phyloP scores from a whole-genome alignment of 805 yeast species.

The Helenozyma rhizophorensis region DNA sequence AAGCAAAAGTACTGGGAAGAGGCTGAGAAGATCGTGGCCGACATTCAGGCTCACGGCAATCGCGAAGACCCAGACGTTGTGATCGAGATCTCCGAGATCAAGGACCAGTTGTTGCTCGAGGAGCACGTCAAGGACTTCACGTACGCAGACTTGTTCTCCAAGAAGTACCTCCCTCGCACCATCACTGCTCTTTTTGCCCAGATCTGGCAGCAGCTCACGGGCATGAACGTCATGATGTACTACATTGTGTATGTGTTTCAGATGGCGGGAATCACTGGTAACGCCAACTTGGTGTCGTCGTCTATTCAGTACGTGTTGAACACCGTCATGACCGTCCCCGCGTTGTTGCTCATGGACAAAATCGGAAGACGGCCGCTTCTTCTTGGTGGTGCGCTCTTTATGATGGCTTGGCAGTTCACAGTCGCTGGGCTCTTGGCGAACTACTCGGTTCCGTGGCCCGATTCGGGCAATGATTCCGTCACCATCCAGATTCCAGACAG shows the following conservation, averaged over 20 bases:
- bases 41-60: conserved; percentile 15
- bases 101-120: conserved; percentile 29
- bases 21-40: conserved; percentile 19
- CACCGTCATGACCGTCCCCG: conserved; percentile 55
- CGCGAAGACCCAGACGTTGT: conserved; percentile 12
- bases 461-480: conserved; percentile 12
- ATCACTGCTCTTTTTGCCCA: conserved; percentile 50
- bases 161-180: conserved; percentile 47
- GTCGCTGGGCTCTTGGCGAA: conserved; percentile 18
- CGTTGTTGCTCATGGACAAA: conserved; percentile 54
- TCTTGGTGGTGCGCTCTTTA: conserved; percentile 15
- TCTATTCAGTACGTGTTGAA: conserved; percentile 57
- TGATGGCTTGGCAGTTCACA: conserved; percentile 19
- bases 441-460: conserved; percentile 10
- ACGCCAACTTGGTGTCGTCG: conserved; percentile 49
- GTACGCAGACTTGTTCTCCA: conserved; percentile 47
- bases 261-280: conserved; percentile 56
- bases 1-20: conserved; percentile 28
- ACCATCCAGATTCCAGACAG: conserved; percentile 12
- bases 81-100: conserved; percentile 16
- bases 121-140: conserved; percentile 44
- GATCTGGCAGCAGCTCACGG: conserved; percentile 61
- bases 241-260: conserved; percentile 61
- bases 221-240: conserved; percentile 68
- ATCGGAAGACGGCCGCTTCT: conserved; percentile 66